Base-by-base conservation (phyloP, 371 early-diverging fungal genomes). In the Apophysomyces ossiformis region DNA sequence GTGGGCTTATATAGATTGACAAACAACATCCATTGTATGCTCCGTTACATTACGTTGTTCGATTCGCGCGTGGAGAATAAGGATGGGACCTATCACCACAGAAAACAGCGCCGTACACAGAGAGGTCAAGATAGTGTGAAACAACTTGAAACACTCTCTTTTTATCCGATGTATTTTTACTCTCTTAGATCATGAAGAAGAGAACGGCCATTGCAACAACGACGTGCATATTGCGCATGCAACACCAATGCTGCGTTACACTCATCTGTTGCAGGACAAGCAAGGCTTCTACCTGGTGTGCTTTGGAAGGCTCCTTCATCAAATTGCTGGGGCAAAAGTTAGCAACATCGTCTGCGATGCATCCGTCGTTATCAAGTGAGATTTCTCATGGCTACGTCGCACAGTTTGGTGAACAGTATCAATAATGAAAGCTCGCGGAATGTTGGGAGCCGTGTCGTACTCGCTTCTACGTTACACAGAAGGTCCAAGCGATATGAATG, bases 391-490 rank as follows among this genome's bases (percentile, higher is more conserved):
- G 38, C 39, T 39, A 18, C 18, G 36, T 26, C 9, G 8, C 5
- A 7, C 4, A 45, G 65, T 9, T 15, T 39, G 5, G 35, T 57
- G 16, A 57, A 64, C 21, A 39, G 57, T 18, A 13, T 4, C 21
- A 35, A 46, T 1, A 37, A 8, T 2, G 65, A 63, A 37, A 36
- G 1, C 39, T n/a, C 47, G 9, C 57, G 57, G 13, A 13, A 41
- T 8, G 18, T 57, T 57, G 2, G 37, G 1, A 8, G 21, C 5
- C 9, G 57, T 13, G 57, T 58, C 2, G 32, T 61, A 11, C 58
- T 61, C 9, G 66, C 70, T 2, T 57, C 65, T 6, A 45, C 50
- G 13, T 69, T 69, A 26, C 45, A 61, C 50, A 21, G 66, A 62
- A 18, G 50, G 66, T 1, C 65, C 63, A 2, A 41, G 62, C 2